Evolutionary conservation across 495 filamentous ascomycete species (phyloP).

Genomic region (Hamigera avellanea): DNA sequence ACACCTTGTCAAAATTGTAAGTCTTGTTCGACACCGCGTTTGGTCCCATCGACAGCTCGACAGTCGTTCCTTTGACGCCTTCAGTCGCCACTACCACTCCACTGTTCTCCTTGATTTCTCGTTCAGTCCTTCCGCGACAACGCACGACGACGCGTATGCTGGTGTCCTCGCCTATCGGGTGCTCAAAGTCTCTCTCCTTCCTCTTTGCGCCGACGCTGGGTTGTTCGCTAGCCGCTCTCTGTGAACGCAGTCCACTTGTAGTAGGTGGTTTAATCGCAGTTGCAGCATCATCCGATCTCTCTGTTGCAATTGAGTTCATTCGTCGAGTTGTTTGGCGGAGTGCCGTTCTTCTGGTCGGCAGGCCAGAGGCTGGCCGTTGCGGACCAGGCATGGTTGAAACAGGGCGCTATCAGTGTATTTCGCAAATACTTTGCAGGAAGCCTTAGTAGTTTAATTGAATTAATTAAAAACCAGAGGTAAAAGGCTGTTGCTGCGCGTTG

Average conservation of each 20-base stretch:
- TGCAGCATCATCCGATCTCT: conserved; percentile 50
- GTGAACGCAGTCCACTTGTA: conserved; percentile 27
- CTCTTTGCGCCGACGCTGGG: conserved; percentile 48
- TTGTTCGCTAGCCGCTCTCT: conserved; percentile 20
- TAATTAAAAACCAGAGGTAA: too few species aligned
- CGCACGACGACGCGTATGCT: conserved; percentile 96
- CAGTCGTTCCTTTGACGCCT: conserved; percentile 67
- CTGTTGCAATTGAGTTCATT: conserved; percentile 18
- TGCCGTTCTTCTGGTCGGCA: conserved; percentile 39
- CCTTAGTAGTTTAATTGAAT: too few species aligned
- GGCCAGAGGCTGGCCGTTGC: conserved; percentile 38
- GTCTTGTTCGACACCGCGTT: conserved; percentile 89
- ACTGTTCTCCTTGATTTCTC: conserved; percentile 86
- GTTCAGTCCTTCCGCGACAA: conserved; percentile 83
- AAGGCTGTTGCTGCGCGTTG: too few species aligned
- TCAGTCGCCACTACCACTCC: conserved; percentile 83
- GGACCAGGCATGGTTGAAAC: conserved; percentile 47
- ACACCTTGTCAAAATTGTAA: conserved; percentile 94
- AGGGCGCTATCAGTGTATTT: too few species aligned
- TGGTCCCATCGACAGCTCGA: conserved; percentile 86
- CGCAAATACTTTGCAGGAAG: too few species aligned
- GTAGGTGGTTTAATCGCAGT: conserved; percentile 43
- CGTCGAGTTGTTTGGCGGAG: conserved; percentile 43
- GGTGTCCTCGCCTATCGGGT: conserved; percentile 65
- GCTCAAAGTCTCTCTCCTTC: conserved; percentile 73